Conservation (phyloP, 805 yeast species). For the Helenozyma baotianmanensis region DNA sequence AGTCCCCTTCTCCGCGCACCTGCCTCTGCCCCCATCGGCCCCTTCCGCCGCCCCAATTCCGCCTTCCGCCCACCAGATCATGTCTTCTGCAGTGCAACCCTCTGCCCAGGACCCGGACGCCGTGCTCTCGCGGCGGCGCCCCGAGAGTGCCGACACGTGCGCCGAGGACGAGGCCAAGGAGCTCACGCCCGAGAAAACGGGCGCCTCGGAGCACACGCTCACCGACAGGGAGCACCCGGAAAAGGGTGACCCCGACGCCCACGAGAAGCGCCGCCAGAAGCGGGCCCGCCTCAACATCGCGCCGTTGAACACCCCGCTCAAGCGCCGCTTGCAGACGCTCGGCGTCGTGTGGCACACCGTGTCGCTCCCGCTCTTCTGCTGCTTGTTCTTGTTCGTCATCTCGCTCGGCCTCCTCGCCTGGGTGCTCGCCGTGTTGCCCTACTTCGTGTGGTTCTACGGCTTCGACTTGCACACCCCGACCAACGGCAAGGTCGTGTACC, state of each 20-base stretch:
- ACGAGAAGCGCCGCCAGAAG: too few relatives aligned
- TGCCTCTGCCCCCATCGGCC: too few relatives aligned
- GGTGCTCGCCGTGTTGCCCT: constrained; percentile 60
- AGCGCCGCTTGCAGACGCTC: constrained; percentile 59
- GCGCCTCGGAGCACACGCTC: too few relatives aligned
- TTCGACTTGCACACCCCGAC: constrained; percentile 66
- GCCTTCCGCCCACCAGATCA: too few relatives aligned
- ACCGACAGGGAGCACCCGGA: too few relatives aligned
- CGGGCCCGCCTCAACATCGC: constrained; percentile 37
- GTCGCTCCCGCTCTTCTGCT: constrained; percentile 55
- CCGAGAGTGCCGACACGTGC: neutral
- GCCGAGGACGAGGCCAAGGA: neutral
- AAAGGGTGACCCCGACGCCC: too few relatives aligned
- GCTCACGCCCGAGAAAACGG: too few relatives aligned
- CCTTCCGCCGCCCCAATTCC: too few relatives aligned
- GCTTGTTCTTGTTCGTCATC: constrained; percentile 48
- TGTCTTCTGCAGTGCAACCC: too few relatives aligned
- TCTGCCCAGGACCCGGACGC: neutral
- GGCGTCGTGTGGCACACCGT: constrained; percentile 72
- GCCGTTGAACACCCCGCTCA: constrained; percentile 52
- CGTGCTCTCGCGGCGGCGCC: too few relatives aligned
- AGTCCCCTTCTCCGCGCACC: too few relatives aligned
- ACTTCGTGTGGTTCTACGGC: constrained; percentile 49
- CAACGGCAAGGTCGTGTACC: constrained; percentile 61
- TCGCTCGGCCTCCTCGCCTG: constrained; percentile 57